Evolutionary conservation across 2,329 filamentous ascomycete genomes (phyloP), one percentile per base, ranked within the genome.

Genomic region (Sordariomycetes sp.): DNA sequence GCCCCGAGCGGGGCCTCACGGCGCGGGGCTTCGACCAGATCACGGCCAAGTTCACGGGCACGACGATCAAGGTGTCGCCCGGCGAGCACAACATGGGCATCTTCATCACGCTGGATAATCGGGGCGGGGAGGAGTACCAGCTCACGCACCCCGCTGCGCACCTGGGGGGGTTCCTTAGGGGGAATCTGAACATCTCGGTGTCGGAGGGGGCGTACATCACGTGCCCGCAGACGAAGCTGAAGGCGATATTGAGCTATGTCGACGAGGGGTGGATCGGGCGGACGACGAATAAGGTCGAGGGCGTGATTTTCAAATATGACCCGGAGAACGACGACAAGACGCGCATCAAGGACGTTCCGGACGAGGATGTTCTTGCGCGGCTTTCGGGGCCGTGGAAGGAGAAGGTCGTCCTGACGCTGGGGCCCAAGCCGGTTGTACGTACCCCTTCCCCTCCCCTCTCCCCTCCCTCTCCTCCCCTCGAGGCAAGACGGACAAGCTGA

Each of bases 31-130:
- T 92, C 67, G 94, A 99, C 67, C 94, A 99, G 74, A 85, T 99
- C 65, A 92, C 88, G 63, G 94, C 94, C 66, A 97, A 96, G 71
- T 99, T 99, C 72, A 97, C 94, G 1, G 94, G 94, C 58, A 96
- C 94, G 20, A 92, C 89, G 64, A 81, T 99, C 70, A 90, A 90
- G 67, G 92, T 99, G 42, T 85, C 86, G 24, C 90, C 94, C 0
- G 94, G 94, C 61, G 85, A 91, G 67, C 90, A 95, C 74, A 99
- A 99, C 70, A 77, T 95, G 62, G 94, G 94, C 62, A 97, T 99
- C 64, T 99, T 96, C 72, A 86, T 99, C 69, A 91, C 83, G 10
- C 74, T 97, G 28, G 83, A 90, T 65, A 86, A 84, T 61, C 80
- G 88, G 56, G 83, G 86, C 64, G 81, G 92, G 66, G 94, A 99